Percentiles rank a stretch among this genome's conserved stretches.
Evolutionary conservation across 805 yeast genomes (phyloP).

Genomic region (Candida bentonensis): DNA sequence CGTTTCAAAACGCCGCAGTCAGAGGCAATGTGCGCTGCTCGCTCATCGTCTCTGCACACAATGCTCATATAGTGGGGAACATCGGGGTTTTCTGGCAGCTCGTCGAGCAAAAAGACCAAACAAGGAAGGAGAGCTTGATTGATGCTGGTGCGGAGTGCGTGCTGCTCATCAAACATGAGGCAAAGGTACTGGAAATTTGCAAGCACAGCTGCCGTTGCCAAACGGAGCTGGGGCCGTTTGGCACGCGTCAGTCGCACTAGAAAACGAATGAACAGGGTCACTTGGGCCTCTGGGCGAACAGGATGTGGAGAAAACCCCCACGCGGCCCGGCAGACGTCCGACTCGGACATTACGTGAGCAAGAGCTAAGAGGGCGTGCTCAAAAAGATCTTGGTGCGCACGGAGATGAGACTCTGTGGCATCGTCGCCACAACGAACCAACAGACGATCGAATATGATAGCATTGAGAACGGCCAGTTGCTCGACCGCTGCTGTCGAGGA

Average conservation of each 20-base stretch:
- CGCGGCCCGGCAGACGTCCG: slow-evolving; percentile 5
- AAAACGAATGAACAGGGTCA: slow-evolving; percentile 6
- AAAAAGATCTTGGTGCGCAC: too few species aligned
- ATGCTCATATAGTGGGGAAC: slow-evolving; percentile 15
- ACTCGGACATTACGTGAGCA: slow-evolving; percentile 10
- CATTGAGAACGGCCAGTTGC: slow-evolving; percentile 8
- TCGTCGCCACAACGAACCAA: too few species aligned
- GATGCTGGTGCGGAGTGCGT: slow-evolving; percentile 9
- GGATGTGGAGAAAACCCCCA: slow-evolving; percentile 2
- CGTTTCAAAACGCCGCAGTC: slow-evolving; percentile 20
- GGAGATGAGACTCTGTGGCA: too few species aligned
- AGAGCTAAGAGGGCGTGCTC: slow-evolving; percentile 14
- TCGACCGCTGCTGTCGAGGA: slow-evolving; percentile 7
- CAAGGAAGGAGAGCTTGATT: slow-evolving; percentile 16
- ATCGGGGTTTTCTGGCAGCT: slow-evolving; percentile 13
- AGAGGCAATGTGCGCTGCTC: slow-evolving; percentile 18
- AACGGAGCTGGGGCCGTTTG: slow-evolving; percentile 10
- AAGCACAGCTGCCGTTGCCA: slow-evolving; percentile 14
- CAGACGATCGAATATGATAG: slow-evolving; percentile 6
- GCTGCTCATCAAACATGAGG: slow-evolving; percentile 2
- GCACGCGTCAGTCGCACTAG: slow-evolving; percentile 9
- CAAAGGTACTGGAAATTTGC: slow-evolving; percentile 11
- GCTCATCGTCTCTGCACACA: slow-evolving; percentile 20
- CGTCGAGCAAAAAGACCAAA: slow-evolving; percentile 18
- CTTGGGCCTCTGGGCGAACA: too few species aligned